Base-by-base conservation (phyloP, 495 filamentous ascomycete genomes). In the Penicillium roqueforti region DNA sequence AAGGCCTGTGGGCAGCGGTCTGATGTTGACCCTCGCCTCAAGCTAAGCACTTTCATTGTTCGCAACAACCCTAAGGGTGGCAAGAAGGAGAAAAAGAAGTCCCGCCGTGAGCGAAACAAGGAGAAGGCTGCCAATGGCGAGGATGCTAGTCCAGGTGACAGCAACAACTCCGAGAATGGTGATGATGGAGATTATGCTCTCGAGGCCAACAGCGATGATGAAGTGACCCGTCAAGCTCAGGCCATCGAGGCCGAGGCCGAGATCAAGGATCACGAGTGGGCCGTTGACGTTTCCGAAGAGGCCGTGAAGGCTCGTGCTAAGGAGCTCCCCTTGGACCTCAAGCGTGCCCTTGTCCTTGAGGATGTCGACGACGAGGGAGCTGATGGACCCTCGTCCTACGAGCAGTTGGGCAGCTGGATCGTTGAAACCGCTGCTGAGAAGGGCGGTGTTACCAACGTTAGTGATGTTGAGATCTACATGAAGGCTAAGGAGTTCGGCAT, bases 401-500 rank as follows among this genome's bases (percentile, higher is more conserved):
- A 97, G 69, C 84, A 90, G 58, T 81, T 98, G 55, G 93, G 93
- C 55, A 89, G 84, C 78, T 98, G 93, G 93, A 87, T 98, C 65
- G 75, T 86, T 64, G 82, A 80, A 44, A 80, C 90, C 53, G 88
- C 88, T 39, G 77, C 80, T 41, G 79, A 86, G 61, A 85, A 79
- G 59, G 87, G 87, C 53, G 82, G 84, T 56, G 81, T 95, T 52
- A 70, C 73, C 73, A 81, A 91, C 23, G 80, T 98, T 53, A 82
- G 85, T 63, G 88, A 93, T 68, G 80, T 96, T 48, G 88, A 92
- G 25, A 88, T 98, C 71, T 97, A 96, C 68, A 75, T 90, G 76
- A 97, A 97, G 78, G 93, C 93, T 41, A 89, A 92, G 76, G 79
- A 97, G 61, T 81, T 96, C 46, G 92, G 93, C 65, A 95, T 98